A percentile compares a stretch with the other conserved stretches of the same genome.
Evolutionary conservation across 1,284 basidiomycete species (phyloP).

Genomic region (Ceratobasidium sp.): DNA sequence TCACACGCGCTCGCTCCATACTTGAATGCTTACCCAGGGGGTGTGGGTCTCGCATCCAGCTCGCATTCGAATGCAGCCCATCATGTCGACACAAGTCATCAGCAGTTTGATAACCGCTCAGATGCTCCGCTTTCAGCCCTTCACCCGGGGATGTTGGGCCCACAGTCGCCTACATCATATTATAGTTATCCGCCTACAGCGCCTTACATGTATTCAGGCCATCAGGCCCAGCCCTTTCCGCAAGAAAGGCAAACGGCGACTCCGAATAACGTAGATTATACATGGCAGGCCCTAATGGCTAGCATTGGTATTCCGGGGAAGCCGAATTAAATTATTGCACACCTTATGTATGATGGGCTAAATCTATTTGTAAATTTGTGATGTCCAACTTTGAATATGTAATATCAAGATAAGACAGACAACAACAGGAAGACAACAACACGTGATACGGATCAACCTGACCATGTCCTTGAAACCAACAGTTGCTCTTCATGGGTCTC

Average conservation of each 20-base stretch:
- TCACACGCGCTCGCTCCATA: conserved; percentile 17
- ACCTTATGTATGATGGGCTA: conserved; percentile 9
- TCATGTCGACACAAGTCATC: conserved; percentile 5
- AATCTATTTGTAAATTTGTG: not conserved
- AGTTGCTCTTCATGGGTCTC: conserved; percentile 30
- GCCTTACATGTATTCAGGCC: conserved; percentile 20
- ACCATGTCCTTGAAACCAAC: conserved; percentile 36
- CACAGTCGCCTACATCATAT: conserved; percentile 33
- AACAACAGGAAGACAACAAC: not conserved
- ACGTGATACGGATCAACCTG: conserved; percentile 12
- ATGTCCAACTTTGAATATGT: not conserved
- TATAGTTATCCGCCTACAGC: conserved; percentile 34
- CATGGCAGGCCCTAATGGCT: conserved; percentile 38
- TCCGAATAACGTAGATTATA: conserved; percentile 38
- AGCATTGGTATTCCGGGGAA: conserved; percentile 31
- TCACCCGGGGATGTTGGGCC: conserved; percentile 34
- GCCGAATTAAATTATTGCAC: conserved; percentile 27
- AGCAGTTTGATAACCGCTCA: conserved; percentile 11
- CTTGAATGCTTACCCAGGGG: conserved; percentile 6
- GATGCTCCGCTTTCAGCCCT: conserved; percentile 22
- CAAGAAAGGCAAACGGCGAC: conserved; percentile 30
- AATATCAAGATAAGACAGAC: conserved; percentile 2
- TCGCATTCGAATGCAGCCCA: conserved; percentile 12
- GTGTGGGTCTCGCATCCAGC: not conserved
- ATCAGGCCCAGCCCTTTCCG: conserved; percentile 17